Conservation (phyloP, 768 basidiomycete species). For the Tylopilus rubrobrunneus region DNA sequence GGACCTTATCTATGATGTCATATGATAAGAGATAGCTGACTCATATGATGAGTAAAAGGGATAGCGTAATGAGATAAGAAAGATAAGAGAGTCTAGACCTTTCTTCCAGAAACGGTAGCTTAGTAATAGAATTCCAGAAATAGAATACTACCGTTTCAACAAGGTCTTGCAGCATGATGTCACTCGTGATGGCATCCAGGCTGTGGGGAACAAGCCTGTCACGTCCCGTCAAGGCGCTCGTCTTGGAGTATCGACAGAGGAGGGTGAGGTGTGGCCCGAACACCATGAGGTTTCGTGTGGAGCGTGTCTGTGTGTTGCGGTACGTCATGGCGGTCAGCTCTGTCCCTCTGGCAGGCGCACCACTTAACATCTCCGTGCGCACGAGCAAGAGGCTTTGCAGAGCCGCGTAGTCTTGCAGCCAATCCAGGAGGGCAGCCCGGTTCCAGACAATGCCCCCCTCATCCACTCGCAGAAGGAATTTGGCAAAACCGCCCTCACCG, state of each 20-base stretch:
- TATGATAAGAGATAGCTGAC: no score
- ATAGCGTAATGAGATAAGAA: no score
- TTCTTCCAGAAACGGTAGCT: no score
- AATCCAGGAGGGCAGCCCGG: background rate
- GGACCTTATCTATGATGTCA: no score
- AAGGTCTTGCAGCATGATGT: constrained; percentile 3
- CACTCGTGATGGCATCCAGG: background rate
- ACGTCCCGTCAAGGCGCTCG: background rate
- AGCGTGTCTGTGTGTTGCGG: background rate
- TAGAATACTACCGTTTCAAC: no score
- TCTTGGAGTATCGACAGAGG: constrained; percentile 1
- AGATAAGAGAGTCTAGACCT: no score
- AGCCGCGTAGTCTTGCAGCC: constrained; percentile 10
- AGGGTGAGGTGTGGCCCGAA: background rate
- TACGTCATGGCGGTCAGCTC: background rate
- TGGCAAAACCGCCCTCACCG: background rate
- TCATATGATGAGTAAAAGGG: no score
- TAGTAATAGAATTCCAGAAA: no score
- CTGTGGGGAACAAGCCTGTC: constrained; percentile 8
- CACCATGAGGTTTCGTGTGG: background rate
- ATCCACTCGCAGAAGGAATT: background rate
- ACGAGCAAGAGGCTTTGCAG: constrained; percentile 4
- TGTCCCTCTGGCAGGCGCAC: background rate
- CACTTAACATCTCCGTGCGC: constrained; percentile 6
- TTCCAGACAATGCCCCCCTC: background rate